Evolutionary conservation across 768 basidiomycete genomes (phyloP), one percentile per base, ranked within the genome.

Genomic region (Lentinula boryana): DNA sequence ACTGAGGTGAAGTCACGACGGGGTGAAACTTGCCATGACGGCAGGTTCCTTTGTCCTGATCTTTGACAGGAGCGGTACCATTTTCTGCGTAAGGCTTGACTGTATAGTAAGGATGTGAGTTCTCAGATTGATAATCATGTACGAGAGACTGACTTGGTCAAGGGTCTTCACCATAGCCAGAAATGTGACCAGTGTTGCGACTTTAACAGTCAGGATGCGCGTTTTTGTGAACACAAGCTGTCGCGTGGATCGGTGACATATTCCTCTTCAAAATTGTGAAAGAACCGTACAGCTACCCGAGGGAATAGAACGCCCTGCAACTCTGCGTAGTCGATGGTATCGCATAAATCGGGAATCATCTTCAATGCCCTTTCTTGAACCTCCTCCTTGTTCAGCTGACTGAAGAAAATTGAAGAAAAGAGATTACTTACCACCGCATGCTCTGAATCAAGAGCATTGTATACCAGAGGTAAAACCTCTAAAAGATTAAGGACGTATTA

Each of bases 401-500:
- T 7, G 51, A 41, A 23, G 32, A 18, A 32, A 10, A 61, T 13
- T 36, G 16, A 6, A 16, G 38, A 2, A 62, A 6, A 1, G 31
- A 21, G 7, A 43, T 54, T 46, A 67, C 81, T 63, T 67, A 92
- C 91, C 57, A 87, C 74, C 1, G 89, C 83, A 74, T 97, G 94
- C 54, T 98, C 97, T n/a, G 92, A 91, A 63, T 98, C 97, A 53
- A 99, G 78, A 1, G 97, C 94, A 69, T 93, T 92, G 70, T 99
- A 99, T 16, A 99, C 91, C 41, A 99, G 79, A 0, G 95, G 93
- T 63, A 99, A 80, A n/a, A 99, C 92, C 77, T 94, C 96, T 98
- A 68, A 3, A 13, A 43, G 4, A 36, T 6, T 10, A 41, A 21
- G 33, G 33, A 51, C n/a, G 55, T 16, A 38, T 15, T 63, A 43